Evolutionary conservation across 371 early-diverging fungal genomes (phyloP).

Genomic region (Encephalitozoon intestinalis): DNA sequence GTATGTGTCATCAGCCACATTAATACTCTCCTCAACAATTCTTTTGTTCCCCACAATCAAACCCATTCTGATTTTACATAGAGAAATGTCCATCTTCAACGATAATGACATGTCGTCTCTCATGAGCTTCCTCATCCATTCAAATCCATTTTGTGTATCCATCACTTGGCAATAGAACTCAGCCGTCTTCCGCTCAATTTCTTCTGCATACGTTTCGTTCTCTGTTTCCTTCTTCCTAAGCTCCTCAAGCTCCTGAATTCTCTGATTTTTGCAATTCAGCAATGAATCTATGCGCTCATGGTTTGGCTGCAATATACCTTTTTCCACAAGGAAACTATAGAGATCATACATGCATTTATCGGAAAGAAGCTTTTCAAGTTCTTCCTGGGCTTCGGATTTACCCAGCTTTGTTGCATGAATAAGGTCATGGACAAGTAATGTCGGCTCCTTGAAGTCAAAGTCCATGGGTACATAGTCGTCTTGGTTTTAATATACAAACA

Average conservation of each 20-base stretch:
- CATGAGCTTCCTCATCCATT: slow-evolving; percentile 9
- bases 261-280: neutral
- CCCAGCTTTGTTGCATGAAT: neutral
- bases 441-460: slow-evolving; percentile 15
- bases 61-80: slow-evolving; percentile 52
- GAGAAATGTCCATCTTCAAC: slow-evolving; percentile 46
- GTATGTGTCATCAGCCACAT: slow-evolving; percentile 64
- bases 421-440: neutral
- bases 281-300: slow-evolving; percentile 10
- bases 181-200: slow-evolving; percentile 22
- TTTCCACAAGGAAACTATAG: slow-evolving; percentile 6
- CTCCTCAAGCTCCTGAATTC: slow-evolving; percentile 11
- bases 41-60: slow-evolving; percentile 38
- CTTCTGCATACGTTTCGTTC: slow-evolving; percentile 20
- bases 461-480: neutral
- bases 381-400: neutral
- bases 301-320: slow-evolving; percentile 14
- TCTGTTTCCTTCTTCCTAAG: slow-evolving; percentile 29
- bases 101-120: slow-evolving; percentile 11
- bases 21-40: slow-evolving; percentile 14
- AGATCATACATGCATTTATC: slow-evolving; percentile 10
- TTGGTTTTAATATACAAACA: neutral
- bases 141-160: slow-evolving; percentile 31
- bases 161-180: slow-evolving; percentile 36
- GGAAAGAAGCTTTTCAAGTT: slow-evolving; percentile 19